phyloP scores from a whole-genome alignment of 352 stramenopile species.

The Phytophthora vignae region DNA sequence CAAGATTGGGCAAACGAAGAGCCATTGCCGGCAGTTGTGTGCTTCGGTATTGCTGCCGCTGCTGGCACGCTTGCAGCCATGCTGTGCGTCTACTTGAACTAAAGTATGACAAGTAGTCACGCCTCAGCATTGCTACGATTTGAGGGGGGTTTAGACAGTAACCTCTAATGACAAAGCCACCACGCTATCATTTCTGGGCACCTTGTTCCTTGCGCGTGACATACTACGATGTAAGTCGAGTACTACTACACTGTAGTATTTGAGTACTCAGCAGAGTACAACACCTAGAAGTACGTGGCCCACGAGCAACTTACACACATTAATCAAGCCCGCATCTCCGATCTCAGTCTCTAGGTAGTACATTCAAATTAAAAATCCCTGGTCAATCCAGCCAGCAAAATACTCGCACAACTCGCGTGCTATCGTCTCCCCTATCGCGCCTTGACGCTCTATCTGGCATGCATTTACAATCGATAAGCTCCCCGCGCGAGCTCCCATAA shows the following conservation, averaged over 20 bases:
- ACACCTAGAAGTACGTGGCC: too few species aligned
- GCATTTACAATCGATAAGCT: slow-evolving; percentile 63
- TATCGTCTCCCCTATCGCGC: slow-evolving; percentile 7
- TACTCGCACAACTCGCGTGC: slow-evolving; percentile 25
- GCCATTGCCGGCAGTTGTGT: slow-evolving; percentile 49
- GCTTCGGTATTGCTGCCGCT: slow-evolving; percentile 62
- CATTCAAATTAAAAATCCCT: slow-evolving; percentile 35
- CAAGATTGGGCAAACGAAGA: slow-evolving; percentile 35
- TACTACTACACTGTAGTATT: too few species aligned
- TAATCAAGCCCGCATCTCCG: neutral
- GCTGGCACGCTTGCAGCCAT: slow-evolving; percentile 64
- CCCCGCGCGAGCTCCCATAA: slow-evolving; percentile 48
- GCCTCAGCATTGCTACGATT: too few species aligned
- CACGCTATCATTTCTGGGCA: neutral
- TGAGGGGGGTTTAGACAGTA: too few species aligned
- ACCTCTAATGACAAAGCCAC: neutral
- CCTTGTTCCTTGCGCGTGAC: too few species aligned
- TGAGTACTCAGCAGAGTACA: too few species aligned
- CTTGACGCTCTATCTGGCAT: slow-evolving; percentile 33
- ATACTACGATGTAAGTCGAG: too few species aligned
- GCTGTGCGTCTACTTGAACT: slow-evolving; percentile 73
- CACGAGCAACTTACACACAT: too few species aligned
- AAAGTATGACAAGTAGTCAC: slow-evolving; percentile 1
- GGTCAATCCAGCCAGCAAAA: slow-evolving; percentile 34
- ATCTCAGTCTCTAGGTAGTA: slow-evolving; percentile 24